Percentiles rank a stretch among this genome's conserved stretches.
phyloP scores from a whole-genome alignment of 768 basidiomycete species.

The Boletus speciosus region DNA sequence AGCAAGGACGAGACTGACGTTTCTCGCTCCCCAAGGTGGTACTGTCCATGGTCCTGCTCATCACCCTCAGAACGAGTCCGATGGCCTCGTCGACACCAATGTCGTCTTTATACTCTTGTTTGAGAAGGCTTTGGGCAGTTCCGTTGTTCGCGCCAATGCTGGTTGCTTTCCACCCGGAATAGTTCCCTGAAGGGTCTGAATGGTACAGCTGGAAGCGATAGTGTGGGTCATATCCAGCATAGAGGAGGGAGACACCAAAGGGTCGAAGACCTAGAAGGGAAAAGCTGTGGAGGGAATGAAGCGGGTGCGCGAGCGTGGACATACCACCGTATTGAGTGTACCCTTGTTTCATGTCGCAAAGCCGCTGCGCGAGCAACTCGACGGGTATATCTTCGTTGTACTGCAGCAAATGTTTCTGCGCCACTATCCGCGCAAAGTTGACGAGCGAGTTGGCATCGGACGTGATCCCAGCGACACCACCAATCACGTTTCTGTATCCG shows the following conservation, averaged over 20 bases:
- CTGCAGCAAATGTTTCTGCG: constrained; percentile 80
- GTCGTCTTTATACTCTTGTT: constrained; percentile 98
- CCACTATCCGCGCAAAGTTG: constrained; percentile 88
- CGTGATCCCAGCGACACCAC: constrained; percentile 92
- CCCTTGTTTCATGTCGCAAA: constrained; percentile 98
- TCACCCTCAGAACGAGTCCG: constrained; percentile 85
- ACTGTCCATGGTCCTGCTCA: constrained; percentile 99
- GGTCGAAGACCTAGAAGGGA: constrained; percentile 74
- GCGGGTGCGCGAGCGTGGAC: constrained; percentile 9
- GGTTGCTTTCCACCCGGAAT: constrained; percentile 97
- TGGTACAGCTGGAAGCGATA: constrained; percentile 98
- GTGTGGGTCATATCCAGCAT: constrained; percentile 95
- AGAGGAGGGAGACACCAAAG: constrained; percentile 95
- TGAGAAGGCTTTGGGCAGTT: constrained; percentile 89
- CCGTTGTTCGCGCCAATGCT: constrained; percentile 99
- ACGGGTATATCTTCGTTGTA: constrained; percentile 99
- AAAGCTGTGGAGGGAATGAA: neutral
- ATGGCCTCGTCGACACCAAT: constrained; percentile 89
- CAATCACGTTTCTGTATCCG: constrained; percentile 78
- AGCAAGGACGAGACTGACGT: constrained; percentile 47
- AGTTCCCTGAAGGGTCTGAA: constrained; percentile 97
- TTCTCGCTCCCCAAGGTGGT: constrained; percentile 96
- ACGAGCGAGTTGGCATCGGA: constrained; percentile 98
- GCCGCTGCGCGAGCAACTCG: constrained; percentile 86
- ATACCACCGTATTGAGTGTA: constrained; percentile 95